Base-by-base conservation (phyloP, 73 alveolate genomes). In the Uronychia binucleata region DNA sequence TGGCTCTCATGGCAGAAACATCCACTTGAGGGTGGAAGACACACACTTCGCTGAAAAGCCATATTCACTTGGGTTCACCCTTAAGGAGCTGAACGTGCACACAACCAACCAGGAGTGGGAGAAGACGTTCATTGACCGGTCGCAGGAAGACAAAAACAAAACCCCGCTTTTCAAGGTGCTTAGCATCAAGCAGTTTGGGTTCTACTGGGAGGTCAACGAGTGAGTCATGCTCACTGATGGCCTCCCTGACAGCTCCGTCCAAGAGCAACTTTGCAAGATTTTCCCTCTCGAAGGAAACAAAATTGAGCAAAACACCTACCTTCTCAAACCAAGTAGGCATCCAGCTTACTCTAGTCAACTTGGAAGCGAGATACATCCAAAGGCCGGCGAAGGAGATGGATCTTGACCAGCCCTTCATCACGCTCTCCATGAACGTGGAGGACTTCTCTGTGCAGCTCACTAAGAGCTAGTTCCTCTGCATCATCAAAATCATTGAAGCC, bases 51-150 rank as follows among this genome's bases (percentile, higher is more conserved):
- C 80, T 30, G 46, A 58, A 75, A 85, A 85, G 25, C 85, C 82
- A 26, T 85, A 78, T 78, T 84, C 95, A 1, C 35, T 90, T 78
- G 95, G 95, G 26, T 28, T 90, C 67, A 90, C 95, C 0, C 80
- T 90, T 0, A 79, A 85, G 77, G 90, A 90, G 76, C 34, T 90
- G 27, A 57, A 83, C 13, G 78, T 87, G 25, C 90, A 85, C 33
- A 90, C 92, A 29, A 84, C 92, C n/a, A 77, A 90, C 58, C 58
- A 57, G 28, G 30, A 84, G 5, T 90, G 92, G 92, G 30, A 85
- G 74, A 32, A 80, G 31, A 77, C 84, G 74, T 90, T 59, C 78
- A 58, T 79, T 58, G 95, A 90, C 57, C 33, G 95, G n/a, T 57
- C 92, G 0, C 34, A 30, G 32, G 79, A 33, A 59, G 74, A 74